Conservation (phyloP, 208 protist species). For the Zelonia costaricensis region DNA sequence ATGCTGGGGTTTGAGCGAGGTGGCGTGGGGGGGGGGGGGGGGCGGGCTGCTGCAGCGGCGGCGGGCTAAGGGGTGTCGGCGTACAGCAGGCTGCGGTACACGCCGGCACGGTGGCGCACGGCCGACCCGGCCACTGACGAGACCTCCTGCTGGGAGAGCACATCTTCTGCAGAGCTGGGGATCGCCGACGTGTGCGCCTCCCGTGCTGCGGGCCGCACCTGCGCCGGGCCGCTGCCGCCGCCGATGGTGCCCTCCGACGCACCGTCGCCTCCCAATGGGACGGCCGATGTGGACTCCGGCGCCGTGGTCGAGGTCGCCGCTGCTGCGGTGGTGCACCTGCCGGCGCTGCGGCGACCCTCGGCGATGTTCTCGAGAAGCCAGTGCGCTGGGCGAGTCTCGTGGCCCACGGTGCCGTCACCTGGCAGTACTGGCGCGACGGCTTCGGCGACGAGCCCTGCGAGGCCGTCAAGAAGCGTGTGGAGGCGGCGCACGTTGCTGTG, state of each 20-base stretch:
- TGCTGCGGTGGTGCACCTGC: not conserved
- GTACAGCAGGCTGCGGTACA: slow-evolving; percentile 36
- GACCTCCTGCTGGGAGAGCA: no score
- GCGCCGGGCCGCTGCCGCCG: no score
- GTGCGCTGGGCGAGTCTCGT: slow-evolving; percentile 19
- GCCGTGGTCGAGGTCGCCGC: not conserved
- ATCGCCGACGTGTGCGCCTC: no score
- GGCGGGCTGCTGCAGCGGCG: not conserved
- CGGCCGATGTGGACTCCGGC: no score
- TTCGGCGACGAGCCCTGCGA: slow-evolving; percentile 9
- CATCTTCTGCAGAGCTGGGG: no score
- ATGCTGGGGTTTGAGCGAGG: no score
- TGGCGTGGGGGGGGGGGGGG: no score
- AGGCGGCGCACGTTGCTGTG: slow-evolving; percentile 3
- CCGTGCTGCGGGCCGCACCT: no score
- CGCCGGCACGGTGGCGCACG: slow-evolving; percentile 15
- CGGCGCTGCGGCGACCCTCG: slow-evolving; percentile 6
- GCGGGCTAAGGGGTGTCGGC: slow-evolving; percentile 28
- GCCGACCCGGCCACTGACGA: no score
- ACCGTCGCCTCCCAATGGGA: no score
- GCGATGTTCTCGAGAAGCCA: slow-evolving; percentile 40
- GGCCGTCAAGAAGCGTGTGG: slow-evolving; percentile 3
- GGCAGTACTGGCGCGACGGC: slow-evolving; percentile 8
- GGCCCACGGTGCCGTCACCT: not conserved
- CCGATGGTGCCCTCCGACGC: no score